Conservation (phyloP, 2,329 filamentous ascomycete genomes). For the Verticillium nonalfalfae region DNA sequence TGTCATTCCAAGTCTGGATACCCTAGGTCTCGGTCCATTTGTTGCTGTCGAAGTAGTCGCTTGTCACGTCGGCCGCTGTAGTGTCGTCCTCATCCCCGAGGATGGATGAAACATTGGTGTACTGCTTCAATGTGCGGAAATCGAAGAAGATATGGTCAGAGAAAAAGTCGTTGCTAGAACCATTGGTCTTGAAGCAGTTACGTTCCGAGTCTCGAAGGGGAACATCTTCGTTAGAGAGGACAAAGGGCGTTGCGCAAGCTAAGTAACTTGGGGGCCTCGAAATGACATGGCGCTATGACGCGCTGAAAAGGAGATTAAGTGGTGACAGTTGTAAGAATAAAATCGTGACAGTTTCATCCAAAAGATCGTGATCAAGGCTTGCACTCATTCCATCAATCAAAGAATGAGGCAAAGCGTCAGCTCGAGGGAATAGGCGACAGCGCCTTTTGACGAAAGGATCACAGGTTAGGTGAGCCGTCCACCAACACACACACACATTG, state of each 20-base stretch:
- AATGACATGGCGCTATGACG: not conserved
- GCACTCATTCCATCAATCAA: not conserved
- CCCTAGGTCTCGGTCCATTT: slow-evolving; percentile 30
- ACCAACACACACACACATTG: not conserved
- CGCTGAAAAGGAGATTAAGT: not conserved
- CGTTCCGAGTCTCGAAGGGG: slow-evolving; percentile 28
- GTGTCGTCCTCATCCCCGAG: slow-evolving; percentile 20
- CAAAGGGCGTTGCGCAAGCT: not conserved
- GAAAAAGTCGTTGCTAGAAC: slow-evolving; percentile 34
- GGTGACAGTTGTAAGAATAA: not conserved
- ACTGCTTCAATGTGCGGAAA: slow-evolving; percentile 34
- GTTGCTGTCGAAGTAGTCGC: slow-evolving; percentile 29
- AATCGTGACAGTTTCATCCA: not conserved
- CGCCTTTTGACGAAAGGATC: not conserved
- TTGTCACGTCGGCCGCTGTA: slow-evolving; percentile 23
- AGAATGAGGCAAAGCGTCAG: not conserved
- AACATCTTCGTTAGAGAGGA: slow-evolving; percentile 8
- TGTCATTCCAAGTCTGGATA: slow-evolving; percentile 33
- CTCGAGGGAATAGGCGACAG: not conserved
- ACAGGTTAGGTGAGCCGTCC: not conserved
- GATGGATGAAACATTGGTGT: slow-evolving; percentile 27
- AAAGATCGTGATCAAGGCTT: not conserved
- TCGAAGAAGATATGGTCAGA: slow-evolving; percentile 42
- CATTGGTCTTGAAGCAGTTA: slow-evolving; percentile 42
- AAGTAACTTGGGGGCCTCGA: not conserved